phyloP scores from a whole-genome alignment of 1,139 yeast genomes.

The Candida tetrigidarum region DNA sequence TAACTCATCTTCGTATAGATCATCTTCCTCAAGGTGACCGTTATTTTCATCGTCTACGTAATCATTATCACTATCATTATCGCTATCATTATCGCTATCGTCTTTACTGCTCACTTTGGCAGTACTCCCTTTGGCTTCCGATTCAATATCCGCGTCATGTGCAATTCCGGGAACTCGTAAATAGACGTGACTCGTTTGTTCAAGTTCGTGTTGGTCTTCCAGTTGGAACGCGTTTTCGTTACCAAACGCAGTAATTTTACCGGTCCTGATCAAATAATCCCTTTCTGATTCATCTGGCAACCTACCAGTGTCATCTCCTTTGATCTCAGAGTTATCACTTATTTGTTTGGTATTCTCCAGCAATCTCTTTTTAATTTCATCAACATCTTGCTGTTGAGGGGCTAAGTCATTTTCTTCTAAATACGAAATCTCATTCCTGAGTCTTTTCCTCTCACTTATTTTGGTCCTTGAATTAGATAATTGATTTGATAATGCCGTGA shows the following conservation, averaged over 20 bases:
- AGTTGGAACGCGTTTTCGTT: constrained; percentile 58
- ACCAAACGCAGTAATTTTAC: constrained; percentile 95
- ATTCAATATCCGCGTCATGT: constrained; percentile 12
- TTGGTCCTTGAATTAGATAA: constrained; percentile 58
- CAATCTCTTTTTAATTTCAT: constrained; percentile 66
- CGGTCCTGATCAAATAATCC: constrained; percentile 84
- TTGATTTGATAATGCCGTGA: constrained; percentile 50
- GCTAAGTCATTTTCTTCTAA: constrained; percentile 55
- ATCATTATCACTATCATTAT: constrained; percentile 20
- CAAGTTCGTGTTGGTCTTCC: constrained; percentile 18
- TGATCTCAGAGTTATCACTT: constrained; percentile 13
- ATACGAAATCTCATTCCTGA: constrained; percentile 58
- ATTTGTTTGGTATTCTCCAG: constrained; percentile 21
- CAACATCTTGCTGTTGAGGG: constrained; percentile 60
- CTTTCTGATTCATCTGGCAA: constrained; percentile 74
- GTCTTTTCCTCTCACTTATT: constrained; percentile 64
- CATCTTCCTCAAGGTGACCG: constrained; percentile 10
- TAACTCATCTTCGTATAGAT: constrained; percentile 12
- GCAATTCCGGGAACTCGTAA: constrained; percentile 45
- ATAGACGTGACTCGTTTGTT: constrained; percentile 33
- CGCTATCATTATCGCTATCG: constrained; percentile 9
- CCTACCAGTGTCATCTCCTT: constrained; percentile 24
- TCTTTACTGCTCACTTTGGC: constrained; percentile 13
- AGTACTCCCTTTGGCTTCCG: constrained; percentile 9
- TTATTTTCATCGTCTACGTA: constrained; percentile 19